These are phyloP conservation scores for Andalucia godoyi DNA, from an alignment of 78 protist species.

Conservation along the genomic window DNA sequence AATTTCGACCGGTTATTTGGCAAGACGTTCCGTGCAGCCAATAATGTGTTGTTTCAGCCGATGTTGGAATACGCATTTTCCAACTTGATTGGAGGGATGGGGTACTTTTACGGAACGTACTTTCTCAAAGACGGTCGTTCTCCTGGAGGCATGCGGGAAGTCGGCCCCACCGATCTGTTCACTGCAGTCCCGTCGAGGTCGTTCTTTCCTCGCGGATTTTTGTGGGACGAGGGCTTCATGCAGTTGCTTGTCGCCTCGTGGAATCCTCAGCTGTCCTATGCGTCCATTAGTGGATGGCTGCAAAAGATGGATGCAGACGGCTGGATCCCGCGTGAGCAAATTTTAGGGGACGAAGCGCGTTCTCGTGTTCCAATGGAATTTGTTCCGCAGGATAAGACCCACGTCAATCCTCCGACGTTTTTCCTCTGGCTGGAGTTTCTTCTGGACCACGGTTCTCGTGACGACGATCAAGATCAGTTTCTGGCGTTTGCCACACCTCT, in stretches of 20 bases:
- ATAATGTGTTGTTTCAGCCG: too few species aligned
- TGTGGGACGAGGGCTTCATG: slow-evolving; percentile 97
- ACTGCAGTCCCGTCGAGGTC: slow-evolving; percentile 78
- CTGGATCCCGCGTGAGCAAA: slow-evolving; percentile 93
- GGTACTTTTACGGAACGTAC: slow-evolving; percentile 20
- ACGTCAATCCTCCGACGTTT: slow-evolving; percentile 82
- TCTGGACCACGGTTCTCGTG: not conserved
- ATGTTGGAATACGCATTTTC: slow-evolving; percentile 17
- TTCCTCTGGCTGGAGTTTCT: slow-evolving; percentile 15
- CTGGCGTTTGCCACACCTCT: not conserved
- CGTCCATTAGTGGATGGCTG: slow-evolving; percentile 62
- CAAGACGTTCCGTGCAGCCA: too few species aligned
- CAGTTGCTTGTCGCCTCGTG: slow-evolving; percentile 52
- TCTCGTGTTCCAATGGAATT: slow-evolving; percentile 36
- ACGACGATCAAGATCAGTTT: not conserved
- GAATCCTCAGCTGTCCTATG: slow-evolving; percentile 12
- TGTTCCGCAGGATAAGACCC: not conserved
- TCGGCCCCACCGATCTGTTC: slow-evolving; percentile 17
- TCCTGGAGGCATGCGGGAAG: not conserved
- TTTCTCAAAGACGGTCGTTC: not conserved
- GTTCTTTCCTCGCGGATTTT: slow-evolving; percentile 86
- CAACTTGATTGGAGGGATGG: slow-evolving; percentile 64
- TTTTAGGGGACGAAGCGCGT: slow-evolving; percentile 74
- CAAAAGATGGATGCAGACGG: slow-evolving; percentile 60
- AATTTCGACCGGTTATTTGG: too few species aligned